Evolutionary conservation across 2,329 filamentous ascomycete species (phyloP).

Genomic region (Fusarium newnesense): DNA sequence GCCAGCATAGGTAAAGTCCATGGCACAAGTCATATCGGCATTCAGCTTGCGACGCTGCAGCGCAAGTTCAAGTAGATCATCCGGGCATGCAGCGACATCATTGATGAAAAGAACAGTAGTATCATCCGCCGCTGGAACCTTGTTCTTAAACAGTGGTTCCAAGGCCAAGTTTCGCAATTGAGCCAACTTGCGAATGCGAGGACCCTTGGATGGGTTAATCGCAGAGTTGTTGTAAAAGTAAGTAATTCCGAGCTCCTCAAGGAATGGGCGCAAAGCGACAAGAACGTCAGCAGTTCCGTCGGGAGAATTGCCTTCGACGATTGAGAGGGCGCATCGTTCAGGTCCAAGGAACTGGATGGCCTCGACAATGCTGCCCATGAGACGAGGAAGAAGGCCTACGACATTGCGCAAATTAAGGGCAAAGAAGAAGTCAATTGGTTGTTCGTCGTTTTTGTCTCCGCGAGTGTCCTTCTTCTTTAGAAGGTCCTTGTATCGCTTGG

Average conservation of each 20-base stretch:
- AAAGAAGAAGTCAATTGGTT: slow-evolving; percentile 57
- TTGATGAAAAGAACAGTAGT: slow-evolving; percentile 64
- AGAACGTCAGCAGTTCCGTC: slow-evolving; percentile 66
- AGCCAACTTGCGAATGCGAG: slow-evolving; percentile 61
- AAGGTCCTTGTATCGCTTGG: slow-evolving; percentile 41
- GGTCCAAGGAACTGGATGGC: slow-evolving; percentile 62
- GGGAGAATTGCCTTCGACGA: slow-evolving; percentile 65
- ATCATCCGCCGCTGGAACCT: slow-evolving; percentile 44
- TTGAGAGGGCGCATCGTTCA: slow-evolving; percentile 61
- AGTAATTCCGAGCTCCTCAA: slow-evolving; percentile 52
- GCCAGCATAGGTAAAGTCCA: slow-evolving; percentile 64
- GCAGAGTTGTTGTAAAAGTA: slow-evolving; percentile 57
- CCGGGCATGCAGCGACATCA: slow-evolving; percentile 62
- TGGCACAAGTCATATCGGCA: slow-evolving; percentile 67
- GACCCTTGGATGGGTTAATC: slow-evolving; percentile 54
- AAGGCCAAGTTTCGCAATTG: slow-evolving; percentile 64
- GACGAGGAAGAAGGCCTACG: slow-evolving; percentile 57
- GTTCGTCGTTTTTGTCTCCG: not conserved
- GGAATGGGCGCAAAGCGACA: slow-evolving; percentile 49
- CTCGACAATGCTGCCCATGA: slow-evolving; percentile 64
- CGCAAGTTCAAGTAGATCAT: slow-evolving; percentile 67
- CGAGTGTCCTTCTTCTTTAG: not conserved
- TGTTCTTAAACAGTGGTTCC: slow-evolving; percentile 53
- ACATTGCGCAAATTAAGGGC: slow-evolving; percentile 64
- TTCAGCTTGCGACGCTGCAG: slow-evolving; percentile 57